phyloP scores from a whole-genome alignment of 768 basidiomycete genomes.

The Dacryopinax primogenitus region DNA sequence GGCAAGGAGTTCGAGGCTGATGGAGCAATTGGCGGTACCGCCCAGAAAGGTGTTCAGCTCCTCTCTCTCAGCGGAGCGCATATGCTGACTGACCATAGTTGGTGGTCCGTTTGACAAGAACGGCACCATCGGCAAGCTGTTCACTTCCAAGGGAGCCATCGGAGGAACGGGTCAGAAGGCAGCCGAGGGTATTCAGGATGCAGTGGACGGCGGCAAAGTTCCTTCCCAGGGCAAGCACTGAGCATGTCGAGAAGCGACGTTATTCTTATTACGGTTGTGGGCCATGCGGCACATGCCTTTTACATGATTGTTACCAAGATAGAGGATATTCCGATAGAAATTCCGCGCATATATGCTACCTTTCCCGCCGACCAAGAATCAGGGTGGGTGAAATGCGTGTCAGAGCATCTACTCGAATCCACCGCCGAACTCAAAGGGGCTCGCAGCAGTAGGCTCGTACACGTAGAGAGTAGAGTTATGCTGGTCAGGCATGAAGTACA shows the following conservation, averaged over 20 bases:
- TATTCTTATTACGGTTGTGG: neutral
- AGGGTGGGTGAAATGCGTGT: too few species aligned
- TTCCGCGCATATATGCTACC: constrained; percentile 6
- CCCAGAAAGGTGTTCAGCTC: neutral
- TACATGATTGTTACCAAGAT: neutral
- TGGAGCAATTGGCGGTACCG: neutral
- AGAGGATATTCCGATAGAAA: neutral
- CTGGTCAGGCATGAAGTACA: constrained; percentile 12
- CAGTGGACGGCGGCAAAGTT: neutral
- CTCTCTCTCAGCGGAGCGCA: neutral
- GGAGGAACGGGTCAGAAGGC: constrained; percentile 3
- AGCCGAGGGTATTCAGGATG: neutral
- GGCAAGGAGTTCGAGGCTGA: constrained; percentile 8
- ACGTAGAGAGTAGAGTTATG: constrained; percentile 12
- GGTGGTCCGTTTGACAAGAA: constrained; percentile 7
- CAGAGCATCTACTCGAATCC: constrained; percentile 7
- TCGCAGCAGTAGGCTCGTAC: constrained; percentile 8
- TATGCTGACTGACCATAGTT: neutral
- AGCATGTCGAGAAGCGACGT: neutral
- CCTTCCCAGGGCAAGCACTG: neutral
- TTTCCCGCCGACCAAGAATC: too few species aligned
- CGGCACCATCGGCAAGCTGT: constrained; percentile 1
- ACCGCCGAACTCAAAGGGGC: constrained; percentile 4
- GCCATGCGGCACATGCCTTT: neutral
- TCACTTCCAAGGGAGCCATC: constrained; percentile 9